Evolutionary conservation across 179 eudicot genomes (phyloP).

Genomic region (Carnegiea gigantea): DNA sequence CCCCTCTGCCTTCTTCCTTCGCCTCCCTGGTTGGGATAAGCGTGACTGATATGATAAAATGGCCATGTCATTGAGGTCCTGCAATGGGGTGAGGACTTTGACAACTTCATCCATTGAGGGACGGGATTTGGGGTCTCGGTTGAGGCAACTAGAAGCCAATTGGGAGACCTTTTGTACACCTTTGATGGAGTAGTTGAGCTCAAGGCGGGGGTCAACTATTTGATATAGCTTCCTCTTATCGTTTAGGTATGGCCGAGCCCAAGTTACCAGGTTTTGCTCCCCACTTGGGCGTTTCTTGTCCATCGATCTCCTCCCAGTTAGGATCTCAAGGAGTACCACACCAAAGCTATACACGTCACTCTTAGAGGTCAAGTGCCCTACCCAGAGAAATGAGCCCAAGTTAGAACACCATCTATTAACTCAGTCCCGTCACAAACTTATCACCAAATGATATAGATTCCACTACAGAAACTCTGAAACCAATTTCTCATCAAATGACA

Average conservation of each 20-base stretch:
- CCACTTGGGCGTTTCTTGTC: constrained; percentile 51
- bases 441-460: not conserved
- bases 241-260: constrained; percentile 43
- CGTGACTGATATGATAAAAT: constrained; percentile 68
- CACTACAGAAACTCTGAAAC: not conserved
- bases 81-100: constrained; percentile 51
- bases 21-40: constrained; percentile 63
- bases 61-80: constrained; percentile 77
- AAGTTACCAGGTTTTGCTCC: constrained; percentile 47
- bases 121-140: constrained; percentile 43
- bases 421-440: not conserved
- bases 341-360: constrained; percentile 54
- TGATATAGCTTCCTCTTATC: constrained; percentile 45
- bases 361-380: constrained; percentile 54
- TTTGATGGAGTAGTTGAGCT: constrained; percentile 46
- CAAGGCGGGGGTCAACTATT: constrained; percentile 46
- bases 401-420: not conserved
- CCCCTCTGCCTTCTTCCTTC: constrained; percentile 57
- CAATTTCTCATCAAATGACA: not conserved
- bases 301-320: constrained; percentile 47
- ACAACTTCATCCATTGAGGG: constrained; percentile 51
- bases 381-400: constrained; percentile 7
- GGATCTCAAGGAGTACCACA: constrained; percentile 47
- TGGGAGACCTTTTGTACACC: constrained; percentile 47
- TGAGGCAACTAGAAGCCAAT: constrained; percentile 39